Evolutionary conservation across 495 filamentous ascomycete species (phyloP), one percentile per base, ranked within the genome.

Genomic region (Penicillium riverlandense): DNA sequence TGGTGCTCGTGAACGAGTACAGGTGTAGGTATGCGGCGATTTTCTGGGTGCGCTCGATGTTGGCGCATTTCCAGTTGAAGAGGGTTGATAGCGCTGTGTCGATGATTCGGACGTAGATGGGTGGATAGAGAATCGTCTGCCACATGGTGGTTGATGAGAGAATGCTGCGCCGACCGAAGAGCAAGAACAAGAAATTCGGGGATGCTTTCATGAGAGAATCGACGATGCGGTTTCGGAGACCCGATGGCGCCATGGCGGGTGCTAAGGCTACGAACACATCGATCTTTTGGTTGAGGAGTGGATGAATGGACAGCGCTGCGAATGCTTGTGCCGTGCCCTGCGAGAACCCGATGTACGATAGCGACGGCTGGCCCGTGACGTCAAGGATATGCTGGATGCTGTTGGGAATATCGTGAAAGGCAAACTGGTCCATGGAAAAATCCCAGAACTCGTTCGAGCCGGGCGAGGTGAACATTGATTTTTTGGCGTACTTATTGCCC

Each of bases 401-500:
- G 63, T 97, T 84, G 4, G 92, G 92, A 41, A 98, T 96, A 67
- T 98, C 92, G 55, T 96, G 80, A 59, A 98, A 95, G 35, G 92
- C 92, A 62, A 98, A 98, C 61, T 98, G 84, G 56, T 98, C 92
- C 55, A 98, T 95, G 8, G 86, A 94, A 48, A 97, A 98, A 65
- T 96, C 80, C 92, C 92, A 98, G 56, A 98, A 98, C 28, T 79
- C 72, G 29, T 75, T 77, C 1, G 84, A 82, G 7, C 78, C 79
- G 0, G 92, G 90, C 6, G 89, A 81, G 41, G 69, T 74, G 33
- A 79, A 70, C 31, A 86, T 75, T 0, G 81, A 91, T 62, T 97
- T 98, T 62, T 97, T 98, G 28, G 88, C 92, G 62, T 98, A 98
- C 56, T 98, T 98, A 71, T 98, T 98, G 15, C 92, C 92, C 7